Evolutionary conservation across 176 grass and related monocot species (phyloP).

Genomic region (Carex myosuroides): DNA sequence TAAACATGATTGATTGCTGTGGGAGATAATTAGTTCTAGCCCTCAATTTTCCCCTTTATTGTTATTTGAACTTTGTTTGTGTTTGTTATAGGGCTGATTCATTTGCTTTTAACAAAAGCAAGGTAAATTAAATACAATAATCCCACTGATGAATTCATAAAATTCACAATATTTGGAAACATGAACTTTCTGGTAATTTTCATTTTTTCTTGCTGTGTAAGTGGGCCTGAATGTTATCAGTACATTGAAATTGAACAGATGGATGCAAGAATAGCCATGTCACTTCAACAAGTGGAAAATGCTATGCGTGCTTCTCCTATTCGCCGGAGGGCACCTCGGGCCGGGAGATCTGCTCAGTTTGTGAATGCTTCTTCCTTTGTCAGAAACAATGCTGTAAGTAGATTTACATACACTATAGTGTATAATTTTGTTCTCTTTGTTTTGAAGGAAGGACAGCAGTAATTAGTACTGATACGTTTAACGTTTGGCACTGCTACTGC

Average conservation of each 20-base stretch:
- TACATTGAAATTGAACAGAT: conserved; percentile 44
- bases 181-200: neutral
- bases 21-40: neutral
- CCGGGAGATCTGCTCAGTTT: neutral
- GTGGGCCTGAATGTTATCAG: neutral
- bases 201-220: neutral
- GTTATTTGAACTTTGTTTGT: neutral
- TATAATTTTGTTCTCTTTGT: conserved; percentile 14
- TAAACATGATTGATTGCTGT: neutral
- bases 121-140: neutral
- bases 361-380: neutral
- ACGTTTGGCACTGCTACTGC: conserved; percentile 28
- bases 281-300: conserved; percentile 69
- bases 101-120: neutral
- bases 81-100: neutral
- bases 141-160: neutral
- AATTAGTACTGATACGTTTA: conserved; percentile 24
- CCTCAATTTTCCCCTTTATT: neutral
- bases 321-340: conserved; percentile 13
- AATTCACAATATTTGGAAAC: neutral
- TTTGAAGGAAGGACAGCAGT: conserved; percentile 18
- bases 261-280: conserved; percentile 69
- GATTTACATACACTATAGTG: neutral
- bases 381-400: conserved; percentile 40
- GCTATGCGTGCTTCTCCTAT: conserved; percentile 23